Percentiles rank a stretch among this genome's conserved stretches.
These are phyloP conservation scores for Artemisia tridentata DNA, from an alignment of 129 eudicot genomes.

Conservation along the genomic window DNA sequence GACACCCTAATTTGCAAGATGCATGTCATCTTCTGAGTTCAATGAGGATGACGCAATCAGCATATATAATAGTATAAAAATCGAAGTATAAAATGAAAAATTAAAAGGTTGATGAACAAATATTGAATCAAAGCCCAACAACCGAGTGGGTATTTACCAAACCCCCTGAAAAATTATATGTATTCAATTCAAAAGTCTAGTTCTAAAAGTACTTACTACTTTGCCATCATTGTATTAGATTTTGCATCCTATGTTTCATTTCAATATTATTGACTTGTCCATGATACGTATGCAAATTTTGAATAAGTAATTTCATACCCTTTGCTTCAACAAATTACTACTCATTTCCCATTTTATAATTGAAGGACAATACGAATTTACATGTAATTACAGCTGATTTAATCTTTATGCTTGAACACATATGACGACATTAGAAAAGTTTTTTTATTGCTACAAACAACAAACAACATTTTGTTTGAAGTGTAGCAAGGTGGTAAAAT, in stretches of 20 bases:
- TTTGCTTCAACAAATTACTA: too few relatives aligned
- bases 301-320: not conserved
- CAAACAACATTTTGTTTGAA: too few relatives aligned
- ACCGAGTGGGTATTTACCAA: conserved; percentile 42
- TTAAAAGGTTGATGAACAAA: conserved; percentile 37
- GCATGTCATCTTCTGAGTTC: too few relatives aligned
- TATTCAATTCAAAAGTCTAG: conserved; percentile 15
- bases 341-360: too few relatives aligned
- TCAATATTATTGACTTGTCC: conserved; percentile 14
- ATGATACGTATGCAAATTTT: not conserved
- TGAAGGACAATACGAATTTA: too few relatives aligned
- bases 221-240: conserved; percentile 16
- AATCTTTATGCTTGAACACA: too few relatives aligned
- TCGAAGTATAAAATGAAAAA: not conserved
- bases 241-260: conserved; percentile 2
- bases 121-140: conserved; percentile 33
- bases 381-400: too few relatives aligned
- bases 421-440: too few relatives aligned
- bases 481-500: too few relatives aligned
- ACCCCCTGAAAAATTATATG: not conserved
- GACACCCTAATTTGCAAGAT: too few relatives aligned
- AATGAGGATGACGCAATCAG: not conserved
- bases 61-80: not conserved
- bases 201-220: conserved; percentile 7
- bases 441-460: too few relatives aligned